Conservation (phyloP, 2,329 filamentous ascomycete genomes). For the Talaromyces pinophilus region DNA sequence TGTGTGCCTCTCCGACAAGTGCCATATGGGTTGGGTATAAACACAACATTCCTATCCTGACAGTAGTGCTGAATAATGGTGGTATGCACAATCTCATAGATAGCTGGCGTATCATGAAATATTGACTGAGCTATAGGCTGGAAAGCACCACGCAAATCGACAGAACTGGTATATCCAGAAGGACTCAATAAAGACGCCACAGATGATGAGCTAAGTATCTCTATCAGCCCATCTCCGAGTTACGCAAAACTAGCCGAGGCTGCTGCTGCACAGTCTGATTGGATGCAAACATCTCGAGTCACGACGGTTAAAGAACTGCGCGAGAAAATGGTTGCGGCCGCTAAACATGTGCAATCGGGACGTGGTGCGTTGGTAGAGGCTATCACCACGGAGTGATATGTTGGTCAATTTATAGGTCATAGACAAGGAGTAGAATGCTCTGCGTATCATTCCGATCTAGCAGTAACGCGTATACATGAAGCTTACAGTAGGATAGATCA, state of each 20-base stretch:
- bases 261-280: background rate
- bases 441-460: background rate
- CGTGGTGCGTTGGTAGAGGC: background rate
- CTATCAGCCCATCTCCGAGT: background rate
- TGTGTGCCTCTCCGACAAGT: slow-evolving; percentile 13
- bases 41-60: slow-evolving; percentile 19
- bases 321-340: background rate
- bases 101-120: background rate
- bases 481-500: too few species aligned
- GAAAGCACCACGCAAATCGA: slow-evolving; percentile 18
- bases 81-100: background rate
- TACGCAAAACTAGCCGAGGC: background rate
- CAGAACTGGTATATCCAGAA: slow-evolving; percentile 16
- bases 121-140: slow-evolving; percentile 16
- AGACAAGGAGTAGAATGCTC: background rate
- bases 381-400: background rate
- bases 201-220: background rate
- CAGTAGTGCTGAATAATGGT: background rate
- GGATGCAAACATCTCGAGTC: background rate
- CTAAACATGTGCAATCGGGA: background rate
- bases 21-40: slow-evolving; percentile 15
- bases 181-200: slow-evolving; percentile 15
- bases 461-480: background rate
- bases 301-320: background rate
- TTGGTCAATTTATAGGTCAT: background rate